Evolutionary conservation across 2,329 filamentous ascomycete genomes (phyloP).

Genomic region (Gnomoniopsis smithogilvyi): DNA sequence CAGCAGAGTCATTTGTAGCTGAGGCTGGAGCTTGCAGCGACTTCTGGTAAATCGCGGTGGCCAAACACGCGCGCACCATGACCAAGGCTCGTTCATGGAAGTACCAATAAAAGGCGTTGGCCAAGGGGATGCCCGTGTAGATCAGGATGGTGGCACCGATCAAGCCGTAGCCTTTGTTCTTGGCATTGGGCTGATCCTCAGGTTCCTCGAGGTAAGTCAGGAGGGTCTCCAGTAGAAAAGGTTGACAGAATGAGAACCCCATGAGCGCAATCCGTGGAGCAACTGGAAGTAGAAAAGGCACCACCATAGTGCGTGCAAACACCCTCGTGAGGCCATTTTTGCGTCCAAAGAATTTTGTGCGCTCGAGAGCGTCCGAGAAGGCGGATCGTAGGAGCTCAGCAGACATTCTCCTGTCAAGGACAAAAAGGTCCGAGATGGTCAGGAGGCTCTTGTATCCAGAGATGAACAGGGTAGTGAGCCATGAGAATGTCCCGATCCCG

Average conservation of each 20-base stretch:
- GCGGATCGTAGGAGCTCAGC: constrained; percentile 19
- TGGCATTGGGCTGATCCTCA: constrained; percentile 15
- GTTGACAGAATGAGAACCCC: constrained; percentile 40
- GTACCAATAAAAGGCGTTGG: constrained; percentile 31
- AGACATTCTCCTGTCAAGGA: constrained; percentile 24
- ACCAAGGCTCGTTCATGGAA: constrained; percentile 22
- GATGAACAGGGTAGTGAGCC: constrained; percentile 30
- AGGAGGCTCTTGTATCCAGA: constrained; percentile 31
- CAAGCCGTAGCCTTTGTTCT: constrained; percentile 29
- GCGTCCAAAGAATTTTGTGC: constrained; percentile 14
- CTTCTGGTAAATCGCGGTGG: constrained; percentile 31
- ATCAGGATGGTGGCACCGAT: constrained; percentile 30
- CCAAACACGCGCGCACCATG: constrained; percentile 26
- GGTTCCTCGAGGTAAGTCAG: constrained; percentile 30
- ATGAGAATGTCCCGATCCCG: constrained; percentile 27
- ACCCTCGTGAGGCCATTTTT: constrained; percentile 28
- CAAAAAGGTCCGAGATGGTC: constrained; percentile 29
- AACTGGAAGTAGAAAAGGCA: constrained; percentile 32
- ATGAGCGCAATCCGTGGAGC: constrained; percentile 34
- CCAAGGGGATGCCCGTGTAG: constrained; percentile 31
- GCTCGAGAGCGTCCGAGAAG: constrained; percentile 13
- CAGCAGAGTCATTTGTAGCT: constrained; percentile 27
- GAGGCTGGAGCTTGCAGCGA: constrained; percentile 21
- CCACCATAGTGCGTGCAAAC: constrained; percentile 27
- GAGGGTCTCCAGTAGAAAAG: constrained; percentile 38